Evolutionary conservation across 2,329 filamentous ascomycete genomes (phyloP), one percentile per base, ranked within the genome.

Genomic region (Alternaria metachromatica): DNA sequence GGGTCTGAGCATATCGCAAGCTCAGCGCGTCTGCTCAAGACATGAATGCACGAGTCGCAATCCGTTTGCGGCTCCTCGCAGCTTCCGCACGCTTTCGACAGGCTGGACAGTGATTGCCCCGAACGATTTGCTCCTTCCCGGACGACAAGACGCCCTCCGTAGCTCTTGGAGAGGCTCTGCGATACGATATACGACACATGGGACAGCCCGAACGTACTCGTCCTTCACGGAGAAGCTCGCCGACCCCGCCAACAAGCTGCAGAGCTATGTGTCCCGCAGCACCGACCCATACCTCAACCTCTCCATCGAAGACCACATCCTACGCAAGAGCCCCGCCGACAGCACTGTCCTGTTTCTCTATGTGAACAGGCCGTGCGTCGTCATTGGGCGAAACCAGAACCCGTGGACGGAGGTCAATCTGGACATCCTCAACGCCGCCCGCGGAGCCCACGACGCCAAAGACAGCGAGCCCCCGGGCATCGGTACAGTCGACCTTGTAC

Each of bases 331-430:
- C 0, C 87, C 90, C 2, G 84, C 88, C 7, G 87, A 91, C 64
- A 93, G 93, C 12, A 90, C 87, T 13, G 81, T 98, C 55, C 87
- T 98, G 2, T 92, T 98, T 60, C 87, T 97, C 55, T 99, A 98
- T 82, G 87, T 89, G 73, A 98, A 99, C 81, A 82, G 88, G 41
- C 94, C 95, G 1, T 94, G 92, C 78, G 87, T 99, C 63, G 90
- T 99, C 76, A 90, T 99, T 70, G 96, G 96, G 46, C 90, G 96
- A 64, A 99, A 99, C 79, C 96, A 99, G 83, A 99, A 99, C 79
- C 96, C 96, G 58, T 99, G 95, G 96, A 86, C 93, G 9, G 96
- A 99, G 82, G 89, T 93, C 65, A 92, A 97, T 77, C 85, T 97
- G 9, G 82, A 82, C 43, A 84, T 88, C 1, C 82, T 97, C 9